Evolutionary conservation across 78 protist genomes (phyloP).

Genomic region (Dictyostelium intermedium): DNA sequence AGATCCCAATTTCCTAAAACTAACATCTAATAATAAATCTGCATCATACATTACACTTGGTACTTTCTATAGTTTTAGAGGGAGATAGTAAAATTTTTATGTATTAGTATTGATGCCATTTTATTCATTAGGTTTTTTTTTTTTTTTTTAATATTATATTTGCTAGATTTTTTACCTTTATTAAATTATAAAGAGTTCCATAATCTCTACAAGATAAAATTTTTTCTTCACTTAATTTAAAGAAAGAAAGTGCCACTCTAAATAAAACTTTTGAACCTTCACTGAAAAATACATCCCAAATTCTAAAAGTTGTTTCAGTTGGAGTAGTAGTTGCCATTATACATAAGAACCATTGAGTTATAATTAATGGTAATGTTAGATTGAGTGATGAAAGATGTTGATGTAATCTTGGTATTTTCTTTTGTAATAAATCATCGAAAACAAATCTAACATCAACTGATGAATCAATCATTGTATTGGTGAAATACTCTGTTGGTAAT

Average conservation of each 20-base stretch:
- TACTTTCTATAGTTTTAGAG: not conserved
- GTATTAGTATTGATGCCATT: not conserved
- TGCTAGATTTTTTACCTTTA: conserved; percentile 24
- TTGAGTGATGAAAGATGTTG: conserved; percentile 4
- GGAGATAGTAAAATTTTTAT: not conserved
- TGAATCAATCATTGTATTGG: conserved; percentile 72
- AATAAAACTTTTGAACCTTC: conserved; percentile 86
- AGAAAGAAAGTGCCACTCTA: conserved; percentile 76
- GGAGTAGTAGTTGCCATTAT: conserved; percentile 81
- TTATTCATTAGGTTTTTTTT: not conserved
- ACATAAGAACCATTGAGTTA: conserved; percentile 86
- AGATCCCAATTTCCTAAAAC: conserved; percentile 47
- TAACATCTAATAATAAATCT: conserved; percentile 45
- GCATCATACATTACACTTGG: conserved; percentile 49
- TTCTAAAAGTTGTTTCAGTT: conserved; percentile 77
- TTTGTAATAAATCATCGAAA: conserved; percentile 62
- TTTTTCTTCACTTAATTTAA: conserved; percentile 71
- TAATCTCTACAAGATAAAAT: conserved; percentile 63
- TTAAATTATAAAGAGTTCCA: conserved; percentile 53
- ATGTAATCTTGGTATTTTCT: conserved; percentile 56
- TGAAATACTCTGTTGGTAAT: conserved; percentile 82
- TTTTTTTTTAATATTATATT: not conserved
- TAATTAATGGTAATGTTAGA: conserved; percentile 55
- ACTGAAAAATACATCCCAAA: conserved; percentile 87
- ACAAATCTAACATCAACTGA: conserved; percentile 83